Evolutionary conservation across 1,284 basidiomycete species (phyloP), one percentile per base, ranked within the genome.

Genomic region (Leccinum variabile): DNA sequence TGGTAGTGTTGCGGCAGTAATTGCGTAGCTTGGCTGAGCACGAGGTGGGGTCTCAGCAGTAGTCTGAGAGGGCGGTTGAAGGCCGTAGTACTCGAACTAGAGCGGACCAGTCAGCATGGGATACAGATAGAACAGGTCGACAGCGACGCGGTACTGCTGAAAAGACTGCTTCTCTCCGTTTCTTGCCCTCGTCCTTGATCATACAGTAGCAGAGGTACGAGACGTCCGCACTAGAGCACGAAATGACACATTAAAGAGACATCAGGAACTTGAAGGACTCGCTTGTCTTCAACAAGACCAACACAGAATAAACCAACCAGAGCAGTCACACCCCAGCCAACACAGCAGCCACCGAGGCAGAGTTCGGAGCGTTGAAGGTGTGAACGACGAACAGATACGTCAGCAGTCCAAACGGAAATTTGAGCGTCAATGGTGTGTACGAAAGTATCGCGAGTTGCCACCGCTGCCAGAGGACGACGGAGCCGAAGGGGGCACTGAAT

Each of bases 301-400:
- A 91, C 86, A 64, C 91, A 93, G 65, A 95, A 94, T 69, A 91
- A 72, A 8, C 92, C 89, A 13, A 94, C 91, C 44, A 95, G 80
- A 16, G 90, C 92, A 0, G 93, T 94, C 5, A 94, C 85, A 3
- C 85, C 85, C 2, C 89, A 44, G 91, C 91, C 3, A 95, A 79
- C 25, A 95, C 67, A 0, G 91, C 87, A 8, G 92, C 91, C 6
- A 88, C 82, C 5, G 94, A 81, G 0, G 94, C 94, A 68, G 91
- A 86, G 46, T 88, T 77, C 0, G 94, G 93, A 13, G 88, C 89
- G n/a, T 76, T 77, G 28, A 96, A 78, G 0, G 91, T 89, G 74
- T 95, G 94, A 5, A 92, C 90, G 52, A 93, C 92, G 69, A 95
- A 95, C 3, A 97, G 76, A 73, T 96, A 97, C 0, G 93, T 92